Conservation (phyloP, 1,139 yeast species). For the Taphrina confusa region DNA sequence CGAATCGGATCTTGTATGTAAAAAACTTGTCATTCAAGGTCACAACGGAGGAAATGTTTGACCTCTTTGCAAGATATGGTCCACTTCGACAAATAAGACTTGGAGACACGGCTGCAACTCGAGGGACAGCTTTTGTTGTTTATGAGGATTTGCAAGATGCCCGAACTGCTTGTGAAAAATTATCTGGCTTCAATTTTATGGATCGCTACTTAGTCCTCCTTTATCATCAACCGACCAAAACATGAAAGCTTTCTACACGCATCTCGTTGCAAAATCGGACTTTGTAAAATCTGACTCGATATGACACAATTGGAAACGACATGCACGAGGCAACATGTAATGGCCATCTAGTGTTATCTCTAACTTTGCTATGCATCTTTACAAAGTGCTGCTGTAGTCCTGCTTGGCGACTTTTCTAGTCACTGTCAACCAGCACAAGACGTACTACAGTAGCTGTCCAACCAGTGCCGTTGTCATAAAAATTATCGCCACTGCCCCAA, state of each 20-base stretch:
- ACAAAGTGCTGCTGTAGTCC: too few species aligned
- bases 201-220: conserved; percentile 61
- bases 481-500: conserved; percentile 1
- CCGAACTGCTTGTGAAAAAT: conserved; percentile 54
- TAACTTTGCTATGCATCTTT: too few species aligned
- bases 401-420: too few species aligned
- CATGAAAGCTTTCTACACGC: too few species aligned
- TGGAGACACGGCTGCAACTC: conserved; percentile 52
- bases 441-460: neutral
- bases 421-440: too few species aligned
- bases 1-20: conserved; percentile 50
- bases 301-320: too few species aligned
- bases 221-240: conserved; percentile 41
- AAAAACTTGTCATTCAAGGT: conserved; percentile 62
- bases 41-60: conserved; percentile 54
- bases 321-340: too few species aligned
- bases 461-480: neutral
- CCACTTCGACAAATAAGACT: conserved; percentile 50
- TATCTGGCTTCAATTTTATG: conserved; percentile 63
- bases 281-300: too few species aligned
- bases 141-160: conserved; percentile 57
- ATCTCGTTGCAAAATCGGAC: too few species aligned
- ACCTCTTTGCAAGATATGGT: conserved; percentile 60
- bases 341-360: too few species aligned
- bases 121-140: conserved; percentile 62